phyloP scores from a whole-genome alignment of 371 early-diverging fungal species.

The Lichtheimia ramosa region DNA sequence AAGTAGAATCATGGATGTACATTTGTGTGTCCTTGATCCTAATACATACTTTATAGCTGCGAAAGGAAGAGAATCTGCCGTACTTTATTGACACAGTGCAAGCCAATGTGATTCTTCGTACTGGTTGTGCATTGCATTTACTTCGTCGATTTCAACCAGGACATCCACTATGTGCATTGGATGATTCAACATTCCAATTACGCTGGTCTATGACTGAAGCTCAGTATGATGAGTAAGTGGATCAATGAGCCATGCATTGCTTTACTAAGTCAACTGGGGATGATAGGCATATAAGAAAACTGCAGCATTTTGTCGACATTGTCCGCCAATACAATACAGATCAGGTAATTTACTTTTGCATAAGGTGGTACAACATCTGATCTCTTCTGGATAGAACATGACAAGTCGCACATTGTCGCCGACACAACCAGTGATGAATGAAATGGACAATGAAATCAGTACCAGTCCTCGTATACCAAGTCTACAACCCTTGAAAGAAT shows the following conservation, averaged over 20 bases:
- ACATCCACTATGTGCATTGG: constrained; percentile 27
- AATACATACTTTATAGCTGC: constrained; percentile 13
- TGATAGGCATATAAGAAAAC: constrained; percentile 3
- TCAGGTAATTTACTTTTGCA: background rate
- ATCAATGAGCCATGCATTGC: background rate
- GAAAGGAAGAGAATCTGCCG: constrained; percentile 17
- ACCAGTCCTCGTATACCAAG: background rate
- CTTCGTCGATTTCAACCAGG: constrained; percentile 23
- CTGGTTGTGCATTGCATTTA: constrained; percentile 31
- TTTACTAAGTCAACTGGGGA: background rate
- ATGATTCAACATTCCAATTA: constrained; percentile 1
- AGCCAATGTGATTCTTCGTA: constrained; percentile 26
- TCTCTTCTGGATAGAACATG: background rate
- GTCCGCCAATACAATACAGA: constrained; percentile 9
- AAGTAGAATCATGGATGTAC: background rate
- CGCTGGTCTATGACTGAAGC: constrained; percentile 10
- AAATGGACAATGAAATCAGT: background rate
- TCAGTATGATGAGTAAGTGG: constrained; percentile 18
- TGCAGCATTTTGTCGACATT: constrained; percentile 2
- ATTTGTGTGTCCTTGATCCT: background rate
- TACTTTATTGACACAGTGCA: constrained; percentile 23
- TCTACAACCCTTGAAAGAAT: background rate
- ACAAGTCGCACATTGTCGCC: background rate
- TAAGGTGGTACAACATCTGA: background rate
- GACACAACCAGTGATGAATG: constrained; percentile 5